Evolutionary conservation across 2,329 filamentous ascomycete genomes (phyloP).

Genomic region (Alternaria longipes): DNA sequence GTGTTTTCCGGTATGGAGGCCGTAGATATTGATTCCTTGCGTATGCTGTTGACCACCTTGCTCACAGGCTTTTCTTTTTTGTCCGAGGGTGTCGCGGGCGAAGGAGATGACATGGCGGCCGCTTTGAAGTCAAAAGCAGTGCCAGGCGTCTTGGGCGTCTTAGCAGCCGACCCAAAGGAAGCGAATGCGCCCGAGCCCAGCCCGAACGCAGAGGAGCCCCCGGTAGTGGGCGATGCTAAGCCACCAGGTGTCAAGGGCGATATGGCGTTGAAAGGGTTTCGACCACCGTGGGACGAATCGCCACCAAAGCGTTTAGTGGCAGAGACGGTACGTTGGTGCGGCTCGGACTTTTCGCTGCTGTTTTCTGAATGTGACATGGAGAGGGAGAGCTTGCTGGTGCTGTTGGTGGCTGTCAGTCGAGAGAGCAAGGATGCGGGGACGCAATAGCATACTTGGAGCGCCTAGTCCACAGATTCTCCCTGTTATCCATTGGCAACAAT

Average conservation of each 20-base stretch:
- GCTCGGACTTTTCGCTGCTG: conserved; percentile 60
- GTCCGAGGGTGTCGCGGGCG: conserved; percentile 67
- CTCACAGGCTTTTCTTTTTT: conserved; percentile 60
- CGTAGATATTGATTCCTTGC: conserved; percentile 46
- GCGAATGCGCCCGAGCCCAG: conserved; percentile 95
- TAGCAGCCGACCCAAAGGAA: conserved; percentile 83
- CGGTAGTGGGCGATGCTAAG: conserved; percentile 77
- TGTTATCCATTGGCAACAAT: conserved; percentile 52
- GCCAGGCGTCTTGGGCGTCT: conserved; percentile 86
- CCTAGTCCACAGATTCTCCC: conserved; percentile 73
- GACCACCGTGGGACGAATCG: conserved; percentile 77
- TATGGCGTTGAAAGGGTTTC: conserved; percentile 81
- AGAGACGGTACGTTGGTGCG: conserved; percentile 69
- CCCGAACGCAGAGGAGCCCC: conserved; percentile 88
- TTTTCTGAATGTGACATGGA: conserved; percentile 72
- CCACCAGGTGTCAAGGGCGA: conserved; percentile 72
- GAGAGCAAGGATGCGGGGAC: conserved; percentile 26
- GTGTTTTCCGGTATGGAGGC: conserved; percentile 38
- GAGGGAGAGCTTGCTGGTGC: conserved; percentile 89
- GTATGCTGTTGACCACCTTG: conserved; percentile 45
- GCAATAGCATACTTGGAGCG: conserved; percentile 75
- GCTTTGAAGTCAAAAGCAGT: conserved; percentile 81
- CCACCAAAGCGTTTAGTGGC: conserved; percentile 79
- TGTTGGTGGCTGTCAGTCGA: conserved; percentile 54
- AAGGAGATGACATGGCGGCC: conserved; percentile 55